These are phyloP conservation scores for Coemansia sp. DNA, from an alignment of 192 early-diverging fungal species.

Conservation along the genomic window DNA sequence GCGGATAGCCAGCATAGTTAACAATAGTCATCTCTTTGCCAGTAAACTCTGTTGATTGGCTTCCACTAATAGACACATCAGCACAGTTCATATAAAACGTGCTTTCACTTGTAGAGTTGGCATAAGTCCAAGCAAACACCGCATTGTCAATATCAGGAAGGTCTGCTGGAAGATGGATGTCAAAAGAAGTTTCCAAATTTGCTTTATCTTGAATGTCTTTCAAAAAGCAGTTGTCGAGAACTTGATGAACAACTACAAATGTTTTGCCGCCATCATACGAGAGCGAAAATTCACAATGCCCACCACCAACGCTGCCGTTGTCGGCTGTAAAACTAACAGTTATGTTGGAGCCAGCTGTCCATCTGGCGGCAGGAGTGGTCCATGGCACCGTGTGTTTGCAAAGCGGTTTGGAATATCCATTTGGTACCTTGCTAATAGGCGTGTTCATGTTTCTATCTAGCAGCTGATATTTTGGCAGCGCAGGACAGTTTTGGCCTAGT, in stretches of 20 bases:
- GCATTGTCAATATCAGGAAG: slow-evolving; percentile 35
- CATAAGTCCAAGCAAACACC: slow-evolving; percentile 67
- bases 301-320: slow-evolving; percentile 55
- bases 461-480: slow-evolving; percentile 31
- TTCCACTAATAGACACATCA: slow-evolving; percentile 20
- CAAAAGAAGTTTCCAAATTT: slow-evolving; percentile 47
- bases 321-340: slow-evolving; percentile 44
- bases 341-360: slow-evolving; percentile 41
- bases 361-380: slow-evolving; percentile 20
- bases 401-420: slow-evolving; percentile 5
- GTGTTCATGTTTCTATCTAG: slow-evolving; percentile 44
- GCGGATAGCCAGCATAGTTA: slow-evolving; percentile 21
- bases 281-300: slow-evolving; percentile 68
- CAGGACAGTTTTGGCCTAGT: slow-evolving; percentile 30
- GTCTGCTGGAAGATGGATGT: slow-evolving; percentile 34
- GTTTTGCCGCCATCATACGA: slow-evolving; percentile 60
- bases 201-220: slow-evolving; percentile 18
- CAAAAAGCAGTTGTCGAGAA: slow-evolving; percentile 39
- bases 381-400: slow-evolving; percentile 42
- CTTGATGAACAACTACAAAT: slow-evolving; percentile 58
- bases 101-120: slow-evolving; percentile 62
- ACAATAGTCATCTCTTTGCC: slow-evolving; percentile 19
- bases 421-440: slow-evolving; percentile 13
- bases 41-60: slow-evolving; percentile 17
- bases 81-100: slow-evolving; percentile 73